Evolutionary conservation across 202 grass and related monocot genomes (phyloP).

Genomic region (Bolboschoenoplectus hybrid): DNA sequence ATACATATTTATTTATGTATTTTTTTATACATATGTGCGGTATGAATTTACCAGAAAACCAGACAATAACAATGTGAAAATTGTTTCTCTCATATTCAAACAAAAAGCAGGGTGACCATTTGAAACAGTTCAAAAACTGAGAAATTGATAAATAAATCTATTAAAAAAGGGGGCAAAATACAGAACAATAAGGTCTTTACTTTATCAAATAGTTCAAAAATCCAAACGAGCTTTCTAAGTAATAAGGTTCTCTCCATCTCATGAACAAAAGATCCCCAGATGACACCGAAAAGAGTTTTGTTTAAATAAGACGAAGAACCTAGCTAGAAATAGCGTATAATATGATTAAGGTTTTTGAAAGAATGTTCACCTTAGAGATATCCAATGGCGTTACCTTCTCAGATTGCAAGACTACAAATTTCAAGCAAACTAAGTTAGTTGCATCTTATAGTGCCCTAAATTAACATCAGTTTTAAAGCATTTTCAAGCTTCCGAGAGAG

Average conservation of each 20-base stretch:
- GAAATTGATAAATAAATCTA: background rate
- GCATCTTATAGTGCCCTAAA: background rate
- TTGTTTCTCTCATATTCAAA: background rate
- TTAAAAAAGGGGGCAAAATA: background rate
- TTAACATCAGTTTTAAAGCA: background rate
- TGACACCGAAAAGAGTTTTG: background rate
- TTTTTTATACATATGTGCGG: too few relatives aligned
- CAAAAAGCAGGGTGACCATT: background rate
- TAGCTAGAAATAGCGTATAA: background rate
- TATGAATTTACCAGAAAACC: conserved; percentile 5
- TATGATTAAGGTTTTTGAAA: background rate
- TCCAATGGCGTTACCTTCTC: conserved; percentile 18
- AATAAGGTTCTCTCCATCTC: background rate
- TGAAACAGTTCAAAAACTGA: background rate
- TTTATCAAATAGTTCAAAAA: background rate
- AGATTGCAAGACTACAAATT: conserved; percentile 22
- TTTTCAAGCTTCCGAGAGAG: background rate
- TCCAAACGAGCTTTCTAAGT: background rate
- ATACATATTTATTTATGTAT: too few relatives aligned
- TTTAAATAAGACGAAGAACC: conserved; percentile 3
- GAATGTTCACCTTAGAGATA: conserved; percentile 35
- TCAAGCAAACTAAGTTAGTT: conserved; percentile 19
- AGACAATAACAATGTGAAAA: background rate
- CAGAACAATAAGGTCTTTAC: background rate
- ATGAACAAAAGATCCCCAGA: background rate